These are phyloP conservation scores for Trichoderma harzianum DNA, from an alignment of 2,329 filamentous ascomycete genomes.

Conservation along the genomic window DNA sequence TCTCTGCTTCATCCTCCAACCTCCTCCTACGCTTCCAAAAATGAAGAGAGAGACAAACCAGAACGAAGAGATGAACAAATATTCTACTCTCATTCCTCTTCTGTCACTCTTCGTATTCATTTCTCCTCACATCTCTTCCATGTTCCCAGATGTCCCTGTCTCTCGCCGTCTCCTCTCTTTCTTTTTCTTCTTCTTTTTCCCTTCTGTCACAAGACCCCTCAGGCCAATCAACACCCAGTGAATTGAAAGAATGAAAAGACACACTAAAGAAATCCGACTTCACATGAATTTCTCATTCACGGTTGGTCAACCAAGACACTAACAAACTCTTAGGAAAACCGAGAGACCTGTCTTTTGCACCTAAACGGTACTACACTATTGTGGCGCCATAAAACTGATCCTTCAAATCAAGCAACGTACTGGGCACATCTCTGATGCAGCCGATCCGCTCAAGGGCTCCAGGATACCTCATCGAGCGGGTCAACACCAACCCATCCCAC, in stretches of 20 bases:
- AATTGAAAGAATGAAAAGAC: not conserved
- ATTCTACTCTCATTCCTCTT: not conserved
- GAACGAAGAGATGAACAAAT: not conserved
- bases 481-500: constrained; percentile 9
- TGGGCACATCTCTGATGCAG: not conserved
- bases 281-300: not conserved
- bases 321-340: not conserved
- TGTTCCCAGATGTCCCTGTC: not conserved
- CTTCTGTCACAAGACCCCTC: not conserved
- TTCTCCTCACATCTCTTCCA: not conserved
- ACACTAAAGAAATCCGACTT: not conserved
- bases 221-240: not conserved
- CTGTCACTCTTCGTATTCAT: not conserved
- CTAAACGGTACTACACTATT: not conserved
- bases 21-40: not conserved
- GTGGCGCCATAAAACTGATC: not conserved
- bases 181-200: not conserved
- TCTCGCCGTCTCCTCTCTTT: not conserved
- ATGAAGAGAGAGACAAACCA: not conserved
- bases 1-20: not conserved
- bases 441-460: constrained; percentile 1
- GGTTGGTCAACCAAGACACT: not conserved
- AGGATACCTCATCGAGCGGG: not conserved
- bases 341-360: not conserved
- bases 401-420: not conserved